Evolutionary conservation across 2,329 filamentous ascomycete species (phyloP).

Genomic region (Aureobasidium sp.): DNA sequence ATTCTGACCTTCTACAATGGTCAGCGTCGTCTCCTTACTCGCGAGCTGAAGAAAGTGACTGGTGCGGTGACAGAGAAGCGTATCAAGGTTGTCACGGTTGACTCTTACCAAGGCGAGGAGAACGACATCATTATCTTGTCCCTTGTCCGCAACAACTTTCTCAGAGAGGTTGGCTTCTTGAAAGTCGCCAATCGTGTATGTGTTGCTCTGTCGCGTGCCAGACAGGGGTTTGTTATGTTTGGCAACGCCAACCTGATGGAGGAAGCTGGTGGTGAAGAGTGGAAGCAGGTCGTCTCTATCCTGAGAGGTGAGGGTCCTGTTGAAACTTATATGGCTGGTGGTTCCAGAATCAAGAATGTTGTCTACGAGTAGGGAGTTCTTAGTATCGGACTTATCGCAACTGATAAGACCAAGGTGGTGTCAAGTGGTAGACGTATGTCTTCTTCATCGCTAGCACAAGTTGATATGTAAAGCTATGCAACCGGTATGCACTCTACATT

Average conservation of each 20-base stretch:
- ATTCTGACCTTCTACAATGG: constrained; percentile 84
- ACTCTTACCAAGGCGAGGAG: constrained; percentile 86
- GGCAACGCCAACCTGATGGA: constrained; percentile 55
- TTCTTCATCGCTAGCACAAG: not conserved
- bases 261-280: not conserved
- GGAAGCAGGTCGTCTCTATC: constrained; percentile 3
- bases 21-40: constrained; percentile 59
- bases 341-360: not conserved
- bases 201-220: constrained; percentile 60
- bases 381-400: not conserved
- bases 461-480: not conserved
- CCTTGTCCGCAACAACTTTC: constrained; percentile 60
- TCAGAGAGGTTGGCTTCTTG: constrained; percentile 62
- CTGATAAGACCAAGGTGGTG: not conserved
- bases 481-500: not conserved
- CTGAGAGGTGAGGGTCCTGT: not conserved
- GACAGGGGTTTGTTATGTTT: constrained; percentile 74
- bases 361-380: not conserved
- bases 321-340: not conserved
- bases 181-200: constrained; percentile 54
- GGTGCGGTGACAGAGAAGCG: not conserved
- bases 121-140: constrained; percentile 78
- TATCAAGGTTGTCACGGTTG: constrained; percentile 64
- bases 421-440: not conserved
- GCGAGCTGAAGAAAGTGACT: constrained; percentile 29